Evolutionary conservation across 805 yeast species (phyloP), one percentile per base, ranked within the genome.

Genomic region (Teunomyces stri): DNA sequence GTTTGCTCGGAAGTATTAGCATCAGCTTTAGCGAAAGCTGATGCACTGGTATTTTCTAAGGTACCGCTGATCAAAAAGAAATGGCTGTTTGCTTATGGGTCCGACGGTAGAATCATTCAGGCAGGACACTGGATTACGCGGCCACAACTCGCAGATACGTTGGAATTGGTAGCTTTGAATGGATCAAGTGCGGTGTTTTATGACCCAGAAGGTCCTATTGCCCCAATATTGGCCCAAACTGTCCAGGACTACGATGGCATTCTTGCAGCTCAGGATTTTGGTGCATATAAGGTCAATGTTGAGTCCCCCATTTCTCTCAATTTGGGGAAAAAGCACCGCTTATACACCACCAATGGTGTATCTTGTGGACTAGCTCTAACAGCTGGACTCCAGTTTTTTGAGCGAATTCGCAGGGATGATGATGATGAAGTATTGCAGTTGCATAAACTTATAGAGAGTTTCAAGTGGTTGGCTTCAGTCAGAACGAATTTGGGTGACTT

Each of bases 381-480:
- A 12, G 76, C 90, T 2, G 97, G 95, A 0, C 68, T 92, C 41
- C 80, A 81, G 41, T 79, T 89, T 27, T 72, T 86, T 68, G 76
- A 81, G 51, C 64, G 64, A 25, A 50, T 66, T 3, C 60, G 63
- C 13, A 45, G 53, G 6, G 47, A 45, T 1, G 11, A 34, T 3
- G 69, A 64, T 37, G 53, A 52, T 10, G 45, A 46, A 7, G 59
- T 54, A 4, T 46, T 77, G 10, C 74, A 79, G 11, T 70, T 82
- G 2, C 97, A 88, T 58, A 74, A 87, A 46, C 60, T 89, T 6
- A 70, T 89, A 9, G 99, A 92, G 66, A 70, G 87, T 2, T 89
- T 92, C 96, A 92, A 92, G 65, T 92, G 97, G 96, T 78, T 89
- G 79, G 88, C 91, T 0, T 78, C 92, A 10, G 92, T 85, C 0